Evolutionary conservation across 2,329 filamentous ascomycete genomes (phyloP).

Genomic region (Scedosporium apiospermum): DNA sequence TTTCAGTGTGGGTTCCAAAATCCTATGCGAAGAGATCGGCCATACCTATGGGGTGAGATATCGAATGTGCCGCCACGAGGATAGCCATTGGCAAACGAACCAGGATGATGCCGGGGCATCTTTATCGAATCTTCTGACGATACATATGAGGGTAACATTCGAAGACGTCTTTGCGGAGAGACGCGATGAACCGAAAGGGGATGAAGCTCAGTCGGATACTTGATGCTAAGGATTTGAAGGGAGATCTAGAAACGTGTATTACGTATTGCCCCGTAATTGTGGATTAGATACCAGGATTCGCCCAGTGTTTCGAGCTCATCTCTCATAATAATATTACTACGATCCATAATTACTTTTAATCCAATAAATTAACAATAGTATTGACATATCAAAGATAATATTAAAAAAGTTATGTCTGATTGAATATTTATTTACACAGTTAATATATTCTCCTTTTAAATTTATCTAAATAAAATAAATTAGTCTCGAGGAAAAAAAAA

Average conservation of each 20-base stretch:
- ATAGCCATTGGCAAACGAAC: slow-evolving; percentile 76
- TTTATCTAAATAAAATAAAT: background rate
- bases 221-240: background rate
- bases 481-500: background rate
- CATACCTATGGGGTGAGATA: slow-evolving; percentile 81
- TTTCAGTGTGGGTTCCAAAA: background rate
- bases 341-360: background rate
- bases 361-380: background rate
- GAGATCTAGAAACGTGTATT: too few species aligned
- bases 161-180: background rate
- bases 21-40: slow-evolving; percentile 3
- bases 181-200: background rate
- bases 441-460: background rate
- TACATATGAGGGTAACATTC: background rate
- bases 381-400: background rate
- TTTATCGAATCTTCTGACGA: slow-evolving; percentile 37
- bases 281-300: too few species aligned
- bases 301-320: too few species aligned
- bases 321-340: too few species aligned
- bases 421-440: background rate
- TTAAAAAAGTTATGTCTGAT: too few species aligned
- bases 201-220: background rate
- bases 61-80: slow-evolving; percentile 70
- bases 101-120: slow-evolving; percentile 75
- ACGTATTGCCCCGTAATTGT: too few species aligned